These are phyloP conservation scores for Epichloe typhina DNA, from an alignment of 2,329 filamentous ascomycete genomes.

Conservation along the genomic window DNA sequence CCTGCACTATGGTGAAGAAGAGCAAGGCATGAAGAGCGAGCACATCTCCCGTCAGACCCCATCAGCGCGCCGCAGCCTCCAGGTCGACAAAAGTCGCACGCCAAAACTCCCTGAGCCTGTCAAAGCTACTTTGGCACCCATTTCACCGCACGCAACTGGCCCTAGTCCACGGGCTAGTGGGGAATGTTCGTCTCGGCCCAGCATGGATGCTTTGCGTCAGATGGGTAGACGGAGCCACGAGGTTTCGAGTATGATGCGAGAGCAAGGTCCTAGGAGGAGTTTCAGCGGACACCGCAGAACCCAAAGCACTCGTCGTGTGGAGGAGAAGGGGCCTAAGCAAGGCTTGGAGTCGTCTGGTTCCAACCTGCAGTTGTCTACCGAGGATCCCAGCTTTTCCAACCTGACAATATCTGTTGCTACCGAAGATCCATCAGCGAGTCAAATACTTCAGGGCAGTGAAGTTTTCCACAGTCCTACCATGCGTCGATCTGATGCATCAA, in stretches of 20 bases:
- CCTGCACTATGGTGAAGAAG: background rate
- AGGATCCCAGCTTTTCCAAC: constrained; percentile 61
- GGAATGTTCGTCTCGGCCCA: constrained; percentile 35
- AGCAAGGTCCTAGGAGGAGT: constrained; percentile 41
- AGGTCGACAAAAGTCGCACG: constrained; percentile 21
- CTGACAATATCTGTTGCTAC: constrained; percentile 50
- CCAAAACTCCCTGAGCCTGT: constrained; percentile 41
- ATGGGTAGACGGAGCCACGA: constrained; percentile 40
- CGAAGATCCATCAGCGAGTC: constrained; percentile 77
- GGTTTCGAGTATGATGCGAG: constrained; percentile 27
- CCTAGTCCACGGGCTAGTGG: constrained; percentile 41
- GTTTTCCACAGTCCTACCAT: constrained; percentile 76
- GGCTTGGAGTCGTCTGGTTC: constrained; percentile 59
- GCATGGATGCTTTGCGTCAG: constrained; percentile 38
- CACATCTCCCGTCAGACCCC: background rate
- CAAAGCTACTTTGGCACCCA: constrained; percentile 45
- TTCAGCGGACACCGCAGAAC: constrained; percentile 47
- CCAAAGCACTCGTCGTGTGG: constrained; percentile 32
- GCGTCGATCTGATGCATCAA: constrained; percentile 32
- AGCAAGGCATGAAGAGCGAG: background rate
- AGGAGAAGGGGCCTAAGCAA: constrained; percentile 32
- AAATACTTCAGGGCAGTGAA: constrained; percentile 76
- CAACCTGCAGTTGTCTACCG: constrained; percentile 56
- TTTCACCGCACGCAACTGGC: constrained; percentile 30
- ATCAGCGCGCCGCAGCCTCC: constrained; percentile 9